A percentile compares a stretch with the other conserved stretches of the same genome.
Evolutionary conservation across 1,139 yeast genomes (phyloP).

Genomic region (Nakaseomyces sp.): DNA sequence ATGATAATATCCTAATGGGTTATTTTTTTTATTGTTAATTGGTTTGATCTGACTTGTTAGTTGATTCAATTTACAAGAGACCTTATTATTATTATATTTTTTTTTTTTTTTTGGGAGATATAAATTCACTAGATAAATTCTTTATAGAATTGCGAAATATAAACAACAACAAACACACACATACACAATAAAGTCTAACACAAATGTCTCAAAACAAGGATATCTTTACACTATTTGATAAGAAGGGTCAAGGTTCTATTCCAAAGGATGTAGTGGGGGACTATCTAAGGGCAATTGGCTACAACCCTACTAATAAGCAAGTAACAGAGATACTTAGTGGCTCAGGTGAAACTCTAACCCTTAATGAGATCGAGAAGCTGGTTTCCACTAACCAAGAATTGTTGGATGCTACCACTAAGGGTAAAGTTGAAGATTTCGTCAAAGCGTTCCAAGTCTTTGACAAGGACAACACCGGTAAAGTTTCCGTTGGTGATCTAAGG

Average conservation of each 20-base stretch:
- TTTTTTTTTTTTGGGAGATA: too few relatives aligned
- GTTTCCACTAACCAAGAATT: slow-evolving; percentile 21
- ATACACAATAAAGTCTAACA: not conserved
- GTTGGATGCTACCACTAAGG: slow-evolving; percentile 28
- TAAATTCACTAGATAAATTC: too few relatives aligned
- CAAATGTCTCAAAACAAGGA: slow-evolving; percentile 52
- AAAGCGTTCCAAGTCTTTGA: slow-evolving; percentile 98
- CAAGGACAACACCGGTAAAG: slow-evolving; percentile 89
- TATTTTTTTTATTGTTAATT: too few relatives aligned
- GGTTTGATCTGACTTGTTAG: too few relatives aligned
- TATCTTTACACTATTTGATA: slow-evolving; percentile 95
- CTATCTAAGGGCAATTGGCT: slow-evolving; percentile 91
- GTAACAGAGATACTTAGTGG: slow-evolving; percentile 21
- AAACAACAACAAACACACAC: not conserved
- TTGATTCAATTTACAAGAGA: too few relatives aligned
- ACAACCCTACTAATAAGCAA: slow-evolving; percentile 68
- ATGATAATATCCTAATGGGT: too few relatives aligned
- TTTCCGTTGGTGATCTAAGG: slow-evolving; percentile 93
- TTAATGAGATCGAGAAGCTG: slow-evolving; percentile 22
- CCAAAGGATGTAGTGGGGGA: slow-evolving; percentile 88
- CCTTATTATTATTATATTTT: too few relatives aligned
- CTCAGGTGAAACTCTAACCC: slow-evolving; percentile 14
- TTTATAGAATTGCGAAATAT: not conserved
- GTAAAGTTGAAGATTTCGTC: slow-evolving; percentile 67
- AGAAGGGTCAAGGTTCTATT: slow-evolving; percentile 90